These are phyloP conservation scores for Pseudozyma sp. DNA, from an alignment of 1,284 basidiomycete genomes.

Conservation along the genomic window DNA sequence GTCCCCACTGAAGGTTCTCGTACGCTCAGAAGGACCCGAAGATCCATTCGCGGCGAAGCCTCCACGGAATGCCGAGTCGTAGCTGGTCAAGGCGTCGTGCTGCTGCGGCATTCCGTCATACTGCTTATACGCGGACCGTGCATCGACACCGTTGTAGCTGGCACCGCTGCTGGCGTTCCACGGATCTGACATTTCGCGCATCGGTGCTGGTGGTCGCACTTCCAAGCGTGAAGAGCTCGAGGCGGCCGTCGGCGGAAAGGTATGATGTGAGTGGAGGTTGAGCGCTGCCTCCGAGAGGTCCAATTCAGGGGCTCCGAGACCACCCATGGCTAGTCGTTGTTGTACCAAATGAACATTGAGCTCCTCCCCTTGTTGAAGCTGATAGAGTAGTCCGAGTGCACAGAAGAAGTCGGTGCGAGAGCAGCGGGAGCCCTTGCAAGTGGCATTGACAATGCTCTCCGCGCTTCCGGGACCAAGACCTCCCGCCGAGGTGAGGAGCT, in stretches of 20 bases:
- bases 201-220: slow-evolving; percentile 21
- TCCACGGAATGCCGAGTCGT: slow-evolving; percentile 30
- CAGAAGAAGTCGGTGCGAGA: slow-evolving; percentile 39
- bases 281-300: slow-evolving; percentile 9
- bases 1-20: not conserved
- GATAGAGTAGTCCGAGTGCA: slow-evolving; percentile 29
- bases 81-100: slow-evolving; percentile 16
- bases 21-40: slow-evolving; percentile 9
- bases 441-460: slow-evolving; percentile 33
- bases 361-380: slow-evolving; percentile 31
- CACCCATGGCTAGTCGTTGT: slow-evolving; percentile 13
- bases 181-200: slow-evolving; percentile 51
- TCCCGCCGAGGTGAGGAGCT: slow-evolving; percentile 28
- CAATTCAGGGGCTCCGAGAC: slow-evolving; percentile 14
- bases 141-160: slow-evolving; percentile 10
- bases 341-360: slow-evolving; percentile 18
- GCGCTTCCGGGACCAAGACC: slow-evolving; percentile 24
- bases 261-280: slow-evolving; percentile 14
- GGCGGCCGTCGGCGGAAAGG: slow-evolving; percentile 34
- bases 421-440: slow-evolving; percentile 39
- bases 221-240: slow-evolving; percentile 10
- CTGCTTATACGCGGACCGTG: slow-evolving; percentile 1
- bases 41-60: slow-evolving; percentile 32
- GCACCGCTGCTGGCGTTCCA: slow-evolving; percentile 30
- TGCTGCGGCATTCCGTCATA: slow-evolving; percentile 34